A percentile compares a stretch with the other conserved stretches of the same genome.
Evolutionary conservation across 306 rosid species (phyloP).

Genomic region (Leucaena leucocephala): DNA sequence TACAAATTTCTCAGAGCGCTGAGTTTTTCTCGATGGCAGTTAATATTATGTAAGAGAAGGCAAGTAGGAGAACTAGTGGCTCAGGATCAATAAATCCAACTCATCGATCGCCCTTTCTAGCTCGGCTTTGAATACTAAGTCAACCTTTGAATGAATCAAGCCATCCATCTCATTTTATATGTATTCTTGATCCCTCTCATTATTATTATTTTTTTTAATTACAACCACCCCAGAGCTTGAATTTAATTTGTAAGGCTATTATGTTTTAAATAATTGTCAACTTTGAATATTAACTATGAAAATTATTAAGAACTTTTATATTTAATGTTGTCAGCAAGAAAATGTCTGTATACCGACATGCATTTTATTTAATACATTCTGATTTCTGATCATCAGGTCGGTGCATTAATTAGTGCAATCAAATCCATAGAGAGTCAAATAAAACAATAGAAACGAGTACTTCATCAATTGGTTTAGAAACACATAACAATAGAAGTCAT

Average conservation of each 20-base stretch:
- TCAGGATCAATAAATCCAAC: background rate
- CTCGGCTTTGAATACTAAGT: background rate
- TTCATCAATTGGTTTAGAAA: too few species aligned
- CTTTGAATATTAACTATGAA: background rate
- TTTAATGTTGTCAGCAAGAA: background rate
- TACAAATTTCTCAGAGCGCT: too few species aligned
- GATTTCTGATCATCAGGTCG: background rate
- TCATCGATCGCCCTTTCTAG: background rate
- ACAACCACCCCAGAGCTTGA: background rate
- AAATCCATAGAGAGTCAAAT: background rate
- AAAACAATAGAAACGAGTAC: too few species aligned
- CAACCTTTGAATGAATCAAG: slow-evolving; percentile 1
- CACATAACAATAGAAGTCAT: too few species aligned
- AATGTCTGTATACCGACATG: background rate
- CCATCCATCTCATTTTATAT: background rate
- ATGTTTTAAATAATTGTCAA: background rate
- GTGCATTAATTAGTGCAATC: background rate
- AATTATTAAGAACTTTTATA: background rate
- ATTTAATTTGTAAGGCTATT: background rate
- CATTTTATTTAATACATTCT: background rate
- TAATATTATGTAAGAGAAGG: background rate
- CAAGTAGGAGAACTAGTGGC: background rate
- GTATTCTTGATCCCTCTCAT: background rate
- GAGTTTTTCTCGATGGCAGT: too few species aligned
- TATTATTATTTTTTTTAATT: background rate